These are phyloP conservation scores for Curvularia sp. DNA, from an alignment of 2,329 filamentous ascomycete genomes.

Conservation along the genomic window DNA sequence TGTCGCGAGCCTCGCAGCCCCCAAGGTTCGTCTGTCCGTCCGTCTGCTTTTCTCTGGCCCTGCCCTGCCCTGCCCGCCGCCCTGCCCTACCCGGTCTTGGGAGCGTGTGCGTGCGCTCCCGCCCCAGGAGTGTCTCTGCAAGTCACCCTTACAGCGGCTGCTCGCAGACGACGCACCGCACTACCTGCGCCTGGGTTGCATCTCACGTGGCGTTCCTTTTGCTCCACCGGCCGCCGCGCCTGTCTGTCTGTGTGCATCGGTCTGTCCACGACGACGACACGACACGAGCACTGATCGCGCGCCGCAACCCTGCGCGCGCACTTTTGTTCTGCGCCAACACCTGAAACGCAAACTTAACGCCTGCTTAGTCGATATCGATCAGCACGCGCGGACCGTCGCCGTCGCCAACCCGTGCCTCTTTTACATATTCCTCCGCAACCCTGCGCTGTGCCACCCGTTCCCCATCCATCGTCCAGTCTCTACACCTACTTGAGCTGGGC, in stretches of 20 bases:
- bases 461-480: not conserved
- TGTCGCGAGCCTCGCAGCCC: too few species aligned
- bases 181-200: slow-evolving; percentile 13
- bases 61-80: slow-evolving; percentile 8
- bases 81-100: not conserved
- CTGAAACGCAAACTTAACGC: slow-evolving; percentile 19
- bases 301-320: slow-evolving; percentile 10
- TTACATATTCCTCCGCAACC: slow-evolving; percentile 9
- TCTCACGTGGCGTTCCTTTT: slow-evolving; percentile 26
- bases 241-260: too few species aligned
- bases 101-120: not conserved
- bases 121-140: slow-evolving; percentile 12
- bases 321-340: slow-evolving; percentile 15
- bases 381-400: slow-evolving; percentile 14
- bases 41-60: not conserved
- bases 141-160: slow-evolving; percentile 36
- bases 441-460: slow-evolving; percentile 14
- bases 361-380: slow-evolving; percentile 16
- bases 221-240: slow-evolving; percentile 14
- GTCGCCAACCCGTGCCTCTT: slow-evolving; percentile 11
- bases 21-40: too few species aligned
- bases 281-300: slow-evolving; percentile 5
- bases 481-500: not conserved
- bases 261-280: slow-evolving; percentile 24
- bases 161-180: slow-evolving; percentile 13